Percentiles rank a stretch among this genome's conserved stretches.
phyloP scores from a whole-genome alignment of 176 grass and related monocot genomes.

The Zoysia pacifica region DNA sequence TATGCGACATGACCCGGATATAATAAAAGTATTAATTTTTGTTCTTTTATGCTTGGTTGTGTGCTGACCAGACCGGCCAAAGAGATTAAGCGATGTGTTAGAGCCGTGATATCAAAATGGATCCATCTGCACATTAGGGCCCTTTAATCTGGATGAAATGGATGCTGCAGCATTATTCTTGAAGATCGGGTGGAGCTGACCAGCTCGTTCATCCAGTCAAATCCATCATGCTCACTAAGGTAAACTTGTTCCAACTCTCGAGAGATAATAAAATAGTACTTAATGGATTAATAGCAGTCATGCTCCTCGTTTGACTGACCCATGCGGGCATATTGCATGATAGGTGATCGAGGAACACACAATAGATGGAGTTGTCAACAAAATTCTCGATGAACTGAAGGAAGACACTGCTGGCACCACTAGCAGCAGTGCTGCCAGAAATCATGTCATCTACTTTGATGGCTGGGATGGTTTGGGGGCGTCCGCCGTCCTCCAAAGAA shows the following conservation, averaged over 20 bases:
- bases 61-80: too few species aligned
- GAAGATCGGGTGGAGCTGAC: background rate
- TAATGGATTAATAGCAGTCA: too few species aligned
- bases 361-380: background rate
- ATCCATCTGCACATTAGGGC: too few species aligned
- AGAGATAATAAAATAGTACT: too few species aligned
- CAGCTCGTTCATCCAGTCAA: background rate
- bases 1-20: too few species aligned
- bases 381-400: background rate
- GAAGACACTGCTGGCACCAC: background rate
- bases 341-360: background rate
- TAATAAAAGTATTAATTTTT: too few species aligned
- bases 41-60: too few species aligned
- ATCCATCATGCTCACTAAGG: background rate
- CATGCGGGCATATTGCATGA: too few species aligned
- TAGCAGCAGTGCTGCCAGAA: background rate
- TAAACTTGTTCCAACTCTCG: too few species aligned
- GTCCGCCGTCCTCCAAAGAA: background rate
- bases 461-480: conserved; percentile 13
- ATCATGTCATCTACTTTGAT: conserved; percentile 3
- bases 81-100: too few species aligned
- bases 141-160: too few species aligned
- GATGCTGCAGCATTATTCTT: background rate
- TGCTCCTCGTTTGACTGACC: background rate
- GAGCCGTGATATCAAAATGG: too few species aligned